Evolutionary conservation across 2,329 filamentous ascomycete species (phyloP).

Genomic region (Zymoseptoria ardabiliae): DNA sequence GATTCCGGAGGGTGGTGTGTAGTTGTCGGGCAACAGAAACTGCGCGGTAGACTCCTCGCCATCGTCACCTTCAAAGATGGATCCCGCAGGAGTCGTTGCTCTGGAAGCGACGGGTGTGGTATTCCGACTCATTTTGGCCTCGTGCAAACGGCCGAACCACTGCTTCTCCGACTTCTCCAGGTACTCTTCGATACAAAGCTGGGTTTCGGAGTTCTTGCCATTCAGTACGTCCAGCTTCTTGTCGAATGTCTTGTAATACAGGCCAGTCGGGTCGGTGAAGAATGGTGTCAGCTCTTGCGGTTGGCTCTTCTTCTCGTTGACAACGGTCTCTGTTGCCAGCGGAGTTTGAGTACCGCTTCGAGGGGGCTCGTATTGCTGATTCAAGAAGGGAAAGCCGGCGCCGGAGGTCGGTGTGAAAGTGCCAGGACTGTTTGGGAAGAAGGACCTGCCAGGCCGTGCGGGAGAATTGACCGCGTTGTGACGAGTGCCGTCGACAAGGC

Average conservation of each 20-base stretch:
- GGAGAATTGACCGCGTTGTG: conserved; percentile 10
- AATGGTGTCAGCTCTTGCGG: conserved; percentile 61
- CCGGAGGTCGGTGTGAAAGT: conserved; percentile 16
- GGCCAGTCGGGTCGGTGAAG: conserved; percentile 58
- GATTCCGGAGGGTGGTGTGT: conserved; percentile 50
- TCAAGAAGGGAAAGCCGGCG: conserved; percentile 22
- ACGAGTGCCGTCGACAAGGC: conserved; percentile 24
- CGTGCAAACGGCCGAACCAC: conserved; percentile 55
- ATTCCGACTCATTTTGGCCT: conserved; percentile 50
- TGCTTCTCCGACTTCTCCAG: conserved; percentile 59
- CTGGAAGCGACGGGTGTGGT: conserved; percentile 26
- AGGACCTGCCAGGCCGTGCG: conserved; percentile 14
- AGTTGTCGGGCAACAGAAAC: conserved; percentile 50
- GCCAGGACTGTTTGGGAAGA: conserved; percentile 18
- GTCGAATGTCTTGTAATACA: conserved; percentile 54
- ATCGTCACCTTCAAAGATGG: conserved; percentile 36
- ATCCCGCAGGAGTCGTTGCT: conserved; percentile 31
- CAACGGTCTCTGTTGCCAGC: conserved; percentile 50
- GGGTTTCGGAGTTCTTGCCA: conserved; percentile 50
- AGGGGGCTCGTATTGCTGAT: conserved; percentile 22
- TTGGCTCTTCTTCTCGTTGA: conserved; percentile 55
- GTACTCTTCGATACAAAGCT: conserved; percentile 59
- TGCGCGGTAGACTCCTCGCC: conserved; percentile 41
- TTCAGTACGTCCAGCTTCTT: conserved; percentile 49
- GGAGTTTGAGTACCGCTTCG: conserved; percentile 22